These are phyloP conservation scores for Aspergillus biplanus DNA, from an alignment of 495 filamentous ascomycete genomes.

Conservation along the genomic window DNA sequence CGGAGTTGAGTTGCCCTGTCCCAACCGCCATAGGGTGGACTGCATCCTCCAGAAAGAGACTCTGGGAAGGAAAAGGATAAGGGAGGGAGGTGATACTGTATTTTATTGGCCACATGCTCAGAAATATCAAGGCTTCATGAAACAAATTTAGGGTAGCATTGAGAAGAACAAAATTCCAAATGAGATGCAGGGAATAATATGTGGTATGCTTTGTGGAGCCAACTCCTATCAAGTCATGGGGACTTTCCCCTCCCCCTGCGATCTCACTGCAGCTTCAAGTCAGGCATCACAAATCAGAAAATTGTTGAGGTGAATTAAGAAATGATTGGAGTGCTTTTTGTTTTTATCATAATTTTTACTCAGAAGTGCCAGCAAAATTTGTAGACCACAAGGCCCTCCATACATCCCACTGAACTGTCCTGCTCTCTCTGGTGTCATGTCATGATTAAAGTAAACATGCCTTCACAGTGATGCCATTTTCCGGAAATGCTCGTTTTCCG, in stretches of 20 bases:
- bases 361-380: no score
- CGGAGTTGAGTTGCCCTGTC: constrained; percentile 3
- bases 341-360: no score
- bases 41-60: not conserved
- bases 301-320: not conserved
- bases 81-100: constrained; percentile 3
- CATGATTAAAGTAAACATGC: no score
- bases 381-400: no score
- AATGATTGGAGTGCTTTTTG: no score
- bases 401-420: no score
- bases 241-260: not conserved
- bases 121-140: not conserved
- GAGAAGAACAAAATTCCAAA: constrained; percentile 6
- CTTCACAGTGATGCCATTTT: not conserved
- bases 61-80: not conserved
- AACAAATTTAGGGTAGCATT: constrained; percentile 1
- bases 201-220: not conserved
- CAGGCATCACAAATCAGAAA: constrained; percentile 3
- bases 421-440: no score
- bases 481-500: not conserved
- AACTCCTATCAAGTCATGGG: not conserved
- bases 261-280: constrained; percentile 9
- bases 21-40: not conserved
- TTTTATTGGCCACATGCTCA: constrained; percentile 6
- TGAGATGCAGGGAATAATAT: not conserved